These are phyloP conservation scores for Pluteus cervinus DNA, from an alignment of 768 basidiomycete species.

Conservation along the genomic window DNA sequence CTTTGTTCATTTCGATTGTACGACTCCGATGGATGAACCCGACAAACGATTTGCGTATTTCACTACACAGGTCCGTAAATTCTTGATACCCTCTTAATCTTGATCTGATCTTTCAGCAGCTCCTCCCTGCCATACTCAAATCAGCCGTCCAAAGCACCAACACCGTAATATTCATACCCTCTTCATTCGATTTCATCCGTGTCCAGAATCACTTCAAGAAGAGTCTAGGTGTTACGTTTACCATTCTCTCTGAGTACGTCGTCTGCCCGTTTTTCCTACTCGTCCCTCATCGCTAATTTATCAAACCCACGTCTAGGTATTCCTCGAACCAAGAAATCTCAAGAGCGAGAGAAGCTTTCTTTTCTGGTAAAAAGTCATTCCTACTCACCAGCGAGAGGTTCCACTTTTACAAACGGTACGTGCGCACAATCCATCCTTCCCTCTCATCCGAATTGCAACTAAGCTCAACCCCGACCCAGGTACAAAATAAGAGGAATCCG, in stretches of 20 bases:
- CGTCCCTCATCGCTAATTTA: background rate
- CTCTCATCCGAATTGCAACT: background rate
- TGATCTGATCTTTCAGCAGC: conserved; percentile 29
- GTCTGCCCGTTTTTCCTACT: no score
- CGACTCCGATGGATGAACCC: conserved; percentile 67
- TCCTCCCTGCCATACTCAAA: conserved; percentile 77
- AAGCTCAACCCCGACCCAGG: no score
- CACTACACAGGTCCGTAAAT: conserved; percentile 60
- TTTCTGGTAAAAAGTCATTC: conserved; percentile 80
- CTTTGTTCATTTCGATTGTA: conserved; percentile 70
- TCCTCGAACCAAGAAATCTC: conserved; percentile 93
- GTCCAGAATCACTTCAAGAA: conserved; percentile 84
- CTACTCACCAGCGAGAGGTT: conserved; percentile 94
- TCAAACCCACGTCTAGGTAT: conserved; percentile 47
- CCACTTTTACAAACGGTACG: conserved; percentile 89
- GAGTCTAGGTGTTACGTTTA: conserved; percentile 59
- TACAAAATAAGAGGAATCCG: conserved; percentile 92
- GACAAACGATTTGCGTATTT: conserved; percentile 88
- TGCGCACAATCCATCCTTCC: conserved; percentile 4
- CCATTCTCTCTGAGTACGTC: conserved; percentile 85
- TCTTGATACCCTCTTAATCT: background rate
- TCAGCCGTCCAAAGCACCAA: conserved; percentile 92
- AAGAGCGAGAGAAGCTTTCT: conserved; percentile 89
- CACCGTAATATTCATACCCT: conserved; percentile 86
- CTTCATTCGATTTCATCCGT: conserved; percentile 94